Conservation (phyloP, 2,329 filamentous ascomycete species). For the Trichoderma endophyticum region DNA sequence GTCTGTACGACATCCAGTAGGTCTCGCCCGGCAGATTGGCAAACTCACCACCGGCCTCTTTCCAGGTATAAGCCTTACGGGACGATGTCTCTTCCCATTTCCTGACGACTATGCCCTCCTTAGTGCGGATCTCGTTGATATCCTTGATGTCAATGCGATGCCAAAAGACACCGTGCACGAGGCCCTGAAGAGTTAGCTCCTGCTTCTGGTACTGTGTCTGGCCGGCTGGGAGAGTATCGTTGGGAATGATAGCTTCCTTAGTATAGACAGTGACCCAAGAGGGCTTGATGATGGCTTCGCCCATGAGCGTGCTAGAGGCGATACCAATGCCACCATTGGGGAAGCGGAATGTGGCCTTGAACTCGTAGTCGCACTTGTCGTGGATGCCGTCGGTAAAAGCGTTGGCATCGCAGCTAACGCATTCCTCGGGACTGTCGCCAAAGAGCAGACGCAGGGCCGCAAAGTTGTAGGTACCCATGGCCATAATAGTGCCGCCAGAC, state of each 20-base stretch:
- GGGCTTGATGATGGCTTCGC: slow-evolving; percentile 5
- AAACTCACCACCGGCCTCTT: slow-evolving; percentile 29
- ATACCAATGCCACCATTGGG: slow-evolving; percentile 38
- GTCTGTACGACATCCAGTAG: slow-evolving; percentile 44
- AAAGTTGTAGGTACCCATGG: slow-evolving; percentile 41
- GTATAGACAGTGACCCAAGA: slow-evolving; percentile 3
- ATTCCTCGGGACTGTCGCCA: slow-evolving; percentile 38
- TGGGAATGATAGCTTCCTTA: background rate
- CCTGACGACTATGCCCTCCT: slow-evolving; percentile 23
- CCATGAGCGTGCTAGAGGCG: slow-evolving; percentile 29
- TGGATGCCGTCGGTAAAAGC: slow-evolving; percentile 29
- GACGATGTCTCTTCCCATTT: slow-evolving; percentile 25
- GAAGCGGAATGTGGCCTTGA: slow-evolving; percentile 38
- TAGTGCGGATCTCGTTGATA: slow-evolving; percentile 27
- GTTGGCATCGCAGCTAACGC: slow-evolving; percentile 30
- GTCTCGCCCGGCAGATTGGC: slow-evolving; percentile 30
- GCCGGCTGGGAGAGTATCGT: background rate
- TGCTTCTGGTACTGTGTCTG: slow-evolving; percentile 22
- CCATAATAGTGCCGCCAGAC: slow-evolving; percentile 41
- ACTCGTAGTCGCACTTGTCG: slow-evolving; percentile 34
- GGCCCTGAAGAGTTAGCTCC: slow-evolving; percentile 30
- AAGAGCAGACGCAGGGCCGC: slow-evolving; percentile 39
- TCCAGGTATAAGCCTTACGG: slow-evolving; percentile 36
- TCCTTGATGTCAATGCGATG: slow-evolving; percentile 39
- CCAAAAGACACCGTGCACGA: slow-evolving; percentile 23